phyloP scores from a whole-genome alignment of 2,329 filamentous ascomycete species.

The Cordyceps militaris region DNA sequence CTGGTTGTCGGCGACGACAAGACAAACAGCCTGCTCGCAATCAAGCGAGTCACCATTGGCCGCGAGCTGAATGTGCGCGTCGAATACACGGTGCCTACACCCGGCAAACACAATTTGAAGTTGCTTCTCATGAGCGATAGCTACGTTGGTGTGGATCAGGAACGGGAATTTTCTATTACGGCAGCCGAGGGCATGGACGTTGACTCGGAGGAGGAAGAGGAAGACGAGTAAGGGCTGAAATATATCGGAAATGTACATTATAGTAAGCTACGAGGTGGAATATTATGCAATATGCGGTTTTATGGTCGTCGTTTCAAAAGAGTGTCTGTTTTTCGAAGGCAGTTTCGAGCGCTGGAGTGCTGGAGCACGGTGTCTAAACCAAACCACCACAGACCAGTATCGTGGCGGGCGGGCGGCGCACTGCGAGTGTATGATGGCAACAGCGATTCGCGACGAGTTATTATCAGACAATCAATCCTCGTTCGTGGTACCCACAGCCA shows the following conservation, averaged over 20 bases:
- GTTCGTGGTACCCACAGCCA: not conserved
- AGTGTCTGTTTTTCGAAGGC: not conserved
- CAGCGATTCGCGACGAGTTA: not conserved
- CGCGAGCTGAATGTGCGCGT: conserved; percentile 70
- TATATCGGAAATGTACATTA: conserved; percentile 13
- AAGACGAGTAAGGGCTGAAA: conserved; percentile 19
- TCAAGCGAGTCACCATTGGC: conserved; percentile 88
- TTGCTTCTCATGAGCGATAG: conserved; percentile 95
- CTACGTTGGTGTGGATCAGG: conserved; percentile 95
- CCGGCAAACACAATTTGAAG: conserved; percentile 81
- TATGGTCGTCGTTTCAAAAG: not conserved
- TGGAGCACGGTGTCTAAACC: not conserved
- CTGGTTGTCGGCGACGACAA: conserved; percentile 89
- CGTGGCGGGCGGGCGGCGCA: not conserved
- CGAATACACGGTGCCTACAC: conserved; percentile 79
- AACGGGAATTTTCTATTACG: conserved; percentile 76
- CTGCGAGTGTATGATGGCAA: not conserved
- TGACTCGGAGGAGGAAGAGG: conserved; percentile 63
- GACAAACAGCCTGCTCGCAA: conserved; percentile 78
- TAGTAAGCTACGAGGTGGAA: conserved; percentile 1
- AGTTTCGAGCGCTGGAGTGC: not conserved
- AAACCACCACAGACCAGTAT: conserved; percentile 6
- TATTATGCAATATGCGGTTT: not conserved
- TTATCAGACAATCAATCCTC: not conserved
- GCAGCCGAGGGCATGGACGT: conserved; percentile 94